Percentiles rank a stretch among this genome's conserved stretches.
phyloP scores from a whole-genome alignment of 1,284 basidiomycete species.

The Retiboletus flavoniger region DNA sequence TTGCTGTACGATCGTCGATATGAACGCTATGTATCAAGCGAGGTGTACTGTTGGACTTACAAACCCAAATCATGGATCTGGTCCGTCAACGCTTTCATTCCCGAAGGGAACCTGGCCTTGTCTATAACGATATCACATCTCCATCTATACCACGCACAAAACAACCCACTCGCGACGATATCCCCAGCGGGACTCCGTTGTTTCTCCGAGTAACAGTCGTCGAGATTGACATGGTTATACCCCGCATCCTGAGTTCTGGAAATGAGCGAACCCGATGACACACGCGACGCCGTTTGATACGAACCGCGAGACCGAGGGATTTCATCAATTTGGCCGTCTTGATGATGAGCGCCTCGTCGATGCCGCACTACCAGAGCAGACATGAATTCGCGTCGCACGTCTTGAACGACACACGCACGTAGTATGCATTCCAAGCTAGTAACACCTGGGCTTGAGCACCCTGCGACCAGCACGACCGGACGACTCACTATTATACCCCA shows the following conservation, averaged over 20 bases:
- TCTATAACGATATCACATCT: conserved; percentile 32
- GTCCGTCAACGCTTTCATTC: conserved; percentile 53
- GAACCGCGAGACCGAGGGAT: conserved; percentile 45
- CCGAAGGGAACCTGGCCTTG: conserved; percentile 44
- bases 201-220: conserved; percentile 60
- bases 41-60: conserved; percentile 35
- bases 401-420: conserved; percentile 35
- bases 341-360: conserved; percentile 50
- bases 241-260: conserved; percentile 44
- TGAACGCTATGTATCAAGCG: neutral
- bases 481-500: conserved; percentile 35
- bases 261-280: neutral
- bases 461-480: neutral
- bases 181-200: conserved; percentile 45
- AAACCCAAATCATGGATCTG: conserved; percentile 51
- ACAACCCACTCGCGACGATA: conserved; percentile 45
- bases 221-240: conserved; percentile 54
- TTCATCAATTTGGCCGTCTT: conserved; percentile 49
- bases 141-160: neutral
- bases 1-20: conserved; percentile 36
- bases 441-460: conserved; percentile 7
- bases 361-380: conserved; percentile 45
- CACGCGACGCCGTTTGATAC: conserved; percentile 20
- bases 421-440: conserved; percentile 60
- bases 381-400: neutral